These are phyloP conservation scores for Pouteria glomerata DNA, from an alignment of 148 eudicot genomes.

Conservation along the genomic window DNA sequence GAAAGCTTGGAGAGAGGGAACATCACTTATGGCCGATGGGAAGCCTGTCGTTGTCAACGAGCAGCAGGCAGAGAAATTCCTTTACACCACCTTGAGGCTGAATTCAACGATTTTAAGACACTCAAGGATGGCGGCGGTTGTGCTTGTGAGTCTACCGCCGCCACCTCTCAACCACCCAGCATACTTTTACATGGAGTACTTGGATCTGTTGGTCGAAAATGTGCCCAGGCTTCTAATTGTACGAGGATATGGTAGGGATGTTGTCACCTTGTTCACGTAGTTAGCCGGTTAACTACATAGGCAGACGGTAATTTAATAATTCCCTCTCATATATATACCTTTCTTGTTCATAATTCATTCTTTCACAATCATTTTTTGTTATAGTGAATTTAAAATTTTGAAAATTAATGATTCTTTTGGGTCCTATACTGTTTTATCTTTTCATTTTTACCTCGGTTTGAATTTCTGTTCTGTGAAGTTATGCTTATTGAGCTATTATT, in stretches of 20 bases:
- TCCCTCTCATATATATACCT: too few species aligned
- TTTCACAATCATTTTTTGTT: too few species aligned
- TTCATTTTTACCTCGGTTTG: too few species aligned
- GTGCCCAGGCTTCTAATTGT: constrained; percentile 93
- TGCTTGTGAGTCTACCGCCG: constrained; percentile 88
- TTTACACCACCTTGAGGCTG: constrained; percentile 82
- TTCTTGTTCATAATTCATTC: too few species aligned
- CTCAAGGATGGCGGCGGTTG: constrained; percentile 97
- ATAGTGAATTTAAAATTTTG: too few species aligned
- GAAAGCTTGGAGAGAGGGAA: constrained; percentile 46
- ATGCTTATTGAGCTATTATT: too few species aligned
- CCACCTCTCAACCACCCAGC: constrained; percentile 86
- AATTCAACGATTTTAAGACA: constrained; percentile 69
- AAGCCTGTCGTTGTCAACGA: constrained; percentile 71
- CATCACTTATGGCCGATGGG: constrained; percentile 72
- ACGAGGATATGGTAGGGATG: constrained; percentile 87
- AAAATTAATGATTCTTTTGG: too few species aligned
- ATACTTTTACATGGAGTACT: constrained; percentile 88
- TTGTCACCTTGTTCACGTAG: constrained; percentile 93
- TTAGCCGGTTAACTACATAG: neutral
- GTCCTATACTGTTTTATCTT: too few species aligned
- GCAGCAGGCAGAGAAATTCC: constrained; percentile 88
- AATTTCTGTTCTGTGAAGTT: too few species aligned
- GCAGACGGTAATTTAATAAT: neutral
- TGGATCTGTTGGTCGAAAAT: constrained; percentile 95